Percentiles rank a stretch among this genome's conserved stretches.
Evolutionary conservation across 345 rosid species (phyloP).

Genomic region (Camelina neglecta): DNA sequence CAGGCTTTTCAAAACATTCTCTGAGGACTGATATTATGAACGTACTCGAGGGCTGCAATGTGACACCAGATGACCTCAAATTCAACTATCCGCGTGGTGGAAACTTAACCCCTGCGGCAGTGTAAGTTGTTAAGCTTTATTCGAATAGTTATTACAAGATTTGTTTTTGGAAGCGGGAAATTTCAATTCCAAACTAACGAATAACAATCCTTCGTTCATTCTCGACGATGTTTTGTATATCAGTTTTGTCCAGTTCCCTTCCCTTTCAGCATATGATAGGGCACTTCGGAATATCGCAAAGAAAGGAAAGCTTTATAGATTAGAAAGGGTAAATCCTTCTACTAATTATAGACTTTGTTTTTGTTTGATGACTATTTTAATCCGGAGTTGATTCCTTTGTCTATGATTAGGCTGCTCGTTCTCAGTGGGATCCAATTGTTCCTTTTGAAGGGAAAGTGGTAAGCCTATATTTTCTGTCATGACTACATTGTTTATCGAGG

Average conservation of each 20-base stretch:
- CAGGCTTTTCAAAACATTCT: slow-evolving; percentile 52
- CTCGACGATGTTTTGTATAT: slow-evolving; percentile 24
- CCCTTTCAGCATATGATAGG: slow-evolving; percentile 47
- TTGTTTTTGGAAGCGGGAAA: neutral
- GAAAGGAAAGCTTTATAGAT: slow-evolving; percentile 59
- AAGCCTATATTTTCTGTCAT: slow-evolving; percentile 35
- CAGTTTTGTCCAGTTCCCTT: slow-evolving; percentile 69
- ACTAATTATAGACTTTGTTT: neutral
- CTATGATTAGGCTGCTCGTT: slow-evolving; percentile 53
- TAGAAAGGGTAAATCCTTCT: slow-evolving; percentile 62
- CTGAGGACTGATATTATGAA: slow-evolving; percentile 68
- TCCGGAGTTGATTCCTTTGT: slow-evolving; percentile 1
- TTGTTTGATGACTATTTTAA: slow-evolving; percentile 1
- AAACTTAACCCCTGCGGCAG: slow-evolving; percentile 47
- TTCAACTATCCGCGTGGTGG: slow-evolving; percentile 53
- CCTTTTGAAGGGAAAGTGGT: slow-evolving; percentile 75
- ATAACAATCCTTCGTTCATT: neutral
- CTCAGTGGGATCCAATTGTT: slow-evolving; percentile 56
- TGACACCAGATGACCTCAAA: slow-evolving; percentile 64
- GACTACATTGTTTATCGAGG: neutral
- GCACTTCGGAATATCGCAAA: slow-evolving; percentile 49
- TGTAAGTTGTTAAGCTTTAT: slow-evolving; percentile 44
- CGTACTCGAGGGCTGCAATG: slow-evolving; percentile 62
- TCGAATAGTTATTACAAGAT: neutral
- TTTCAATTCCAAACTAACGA: slow-evolving; percentile 3